Evolutionary conservation across 805 yeast genomes (phyloP).

Genomic region (Ogataea trehaloabstinens): DNA sequence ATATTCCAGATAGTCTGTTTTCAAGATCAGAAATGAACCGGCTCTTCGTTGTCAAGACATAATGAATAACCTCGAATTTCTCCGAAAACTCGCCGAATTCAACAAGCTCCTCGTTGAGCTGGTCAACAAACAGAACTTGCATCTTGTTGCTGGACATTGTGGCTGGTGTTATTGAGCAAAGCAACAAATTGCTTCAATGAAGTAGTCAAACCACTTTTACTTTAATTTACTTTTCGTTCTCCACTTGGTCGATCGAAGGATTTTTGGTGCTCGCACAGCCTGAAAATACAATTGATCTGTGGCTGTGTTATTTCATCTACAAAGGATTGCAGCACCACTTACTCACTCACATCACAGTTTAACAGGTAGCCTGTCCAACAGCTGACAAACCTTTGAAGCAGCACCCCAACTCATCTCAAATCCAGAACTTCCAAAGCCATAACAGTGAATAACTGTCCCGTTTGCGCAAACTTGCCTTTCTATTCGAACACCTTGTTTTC

Average conservation of each 20-base stretch:
- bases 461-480: conserved; percentile 14
- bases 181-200: too few relatives aligned
- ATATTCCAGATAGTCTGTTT: conserved; percentile 35
- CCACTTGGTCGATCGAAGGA: conserved; percentile 6
- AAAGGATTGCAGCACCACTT: too few relatives aligned
- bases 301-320: too few relatives aligned
- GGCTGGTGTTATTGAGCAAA: too few relatives aligned
- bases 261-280: too few relatives aligned
- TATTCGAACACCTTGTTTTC: neutral
- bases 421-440: conserved; percentile 61
- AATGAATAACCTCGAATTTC: conserved; percentile 38
- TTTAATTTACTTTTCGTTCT: conserved; percentile 8
- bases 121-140: conserved; percentile 49
- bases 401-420: conserved; percentile 59
- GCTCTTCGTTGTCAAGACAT: conserved; percentile 40
- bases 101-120: conserved; percentile 43
- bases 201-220: neutral
- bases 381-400: too few relatives aligned
- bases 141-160: conserved; percentile 1
- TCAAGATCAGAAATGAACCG: conserved; percentile 40
- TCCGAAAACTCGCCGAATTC: conserved; percentile 45
- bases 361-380: too few relatives aligned
- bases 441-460: conserved; percentile 54
- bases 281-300: too few relatives aligned
- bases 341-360: conserved; percentile 1